Evolutionary conservation across 768 basidiomycete genomes (phyloP).

Genomic region (Suillus hirtellus): DNA sequence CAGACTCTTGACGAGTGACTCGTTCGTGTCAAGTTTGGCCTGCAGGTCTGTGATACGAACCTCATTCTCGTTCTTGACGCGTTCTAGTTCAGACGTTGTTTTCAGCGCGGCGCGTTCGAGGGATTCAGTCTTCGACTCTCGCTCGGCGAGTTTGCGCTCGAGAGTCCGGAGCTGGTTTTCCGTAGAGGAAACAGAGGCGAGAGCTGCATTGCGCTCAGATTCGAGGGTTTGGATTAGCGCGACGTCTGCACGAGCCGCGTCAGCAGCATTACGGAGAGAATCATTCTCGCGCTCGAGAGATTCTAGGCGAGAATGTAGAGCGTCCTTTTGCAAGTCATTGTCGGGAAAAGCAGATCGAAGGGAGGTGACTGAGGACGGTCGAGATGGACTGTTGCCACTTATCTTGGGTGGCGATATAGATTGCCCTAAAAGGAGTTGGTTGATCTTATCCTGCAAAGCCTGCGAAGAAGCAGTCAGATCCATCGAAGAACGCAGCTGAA

Average conservation of each 20-base stretch:
- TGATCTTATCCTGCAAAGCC: slow-evolving; percentile 51
- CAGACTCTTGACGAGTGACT: slow-evolving; percentile 46
- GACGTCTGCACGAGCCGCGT: slow-evolving; percentile 23
- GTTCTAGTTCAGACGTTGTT: slow-evolving; percentile 43
- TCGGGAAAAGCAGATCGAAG: slow-evolving; percentile 44
- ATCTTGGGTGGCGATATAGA: slow-evolving; percentile 9
- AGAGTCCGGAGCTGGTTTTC: slow-evolving; percentile 43
- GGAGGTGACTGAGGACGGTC: slow-evolving; percentile 24
- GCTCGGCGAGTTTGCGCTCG: slow-evolving; percentile 46
- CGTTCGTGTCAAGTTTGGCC: slow-evolving; percentile 45
- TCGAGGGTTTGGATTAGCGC: slow-evolving; percentile 34
- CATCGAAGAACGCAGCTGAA: slow-evolving; percentile 22
- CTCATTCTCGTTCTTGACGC: slow-evolving; percentile 47
- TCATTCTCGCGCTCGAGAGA: slow-evolving; percentile 72
- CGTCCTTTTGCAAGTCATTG: slow-evolving; percentile 12
- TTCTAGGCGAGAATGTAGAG: slow-evolving; percentile 44
- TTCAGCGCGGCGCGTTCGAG: slow-evolving; percentile 47
- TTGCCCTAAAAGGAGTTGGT: slow-evolving; percentile 40
- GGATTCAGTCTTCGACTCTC: slow-evolving; percentile 44
- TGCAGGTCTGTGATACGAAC: slow-evolving; percentile 42
- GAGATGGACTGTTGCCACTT: slow-evolving; percentile 17
- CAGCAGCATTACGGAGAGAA: slow-evolving; percentile 46
- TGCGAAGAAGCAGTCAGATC: slow-evolving; percentile 43
- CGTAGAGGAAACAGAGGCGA: slow-evolving; percentile 39
- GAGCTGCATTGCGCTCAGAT: slow-evolving; percentile 46